A percentile compares a stretch with the other conserved stretches of the same genome.
Conservation (phyloP, 257 asterid genomes). For the Perilla frutescens region DNA sequence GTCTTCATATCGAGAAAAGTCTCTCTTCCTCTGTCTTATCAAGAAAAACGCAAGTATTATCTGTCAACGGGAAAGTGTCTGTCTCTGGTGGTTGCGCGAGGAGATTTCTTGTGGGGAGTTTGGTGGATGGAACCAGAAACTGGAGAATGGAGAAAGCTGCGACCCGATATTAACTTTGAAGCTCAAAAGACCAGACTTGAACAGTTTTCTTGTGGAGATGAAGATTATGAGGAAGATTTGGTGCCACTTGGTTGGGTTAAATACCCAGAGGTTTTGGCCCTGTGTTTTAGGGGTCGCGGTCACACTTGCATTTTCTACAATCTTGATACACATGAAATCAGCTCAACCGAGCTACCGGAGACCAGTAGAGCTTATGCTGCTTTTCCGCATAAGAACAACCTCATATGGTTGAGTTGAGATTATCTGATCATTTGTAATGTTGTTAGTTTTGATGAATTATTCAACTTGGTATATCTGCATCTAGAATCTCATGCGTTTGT, state of each 20-base stretch:
- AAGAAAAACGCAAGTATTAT: too few relatives aligned
- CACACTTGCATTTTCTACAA: background rate
- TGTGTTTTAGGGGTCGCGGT: too few relatives aligned
- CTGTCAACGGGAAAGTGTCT: background rate
- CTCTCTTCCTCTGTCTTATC: too few relatives aligned
- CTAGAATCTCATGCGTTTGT: too few relatives aligned
- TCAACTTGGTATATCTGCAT: too few relatives aligned
- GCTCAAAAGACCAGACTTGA: background rate
- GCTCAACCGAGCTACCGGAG: too few relatives aligned
- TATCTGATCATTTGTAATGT: background rate
- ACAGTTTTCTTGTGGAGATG: background rate
- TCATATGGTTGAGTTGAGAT: background rate
- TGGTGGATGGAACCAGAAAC: background rate
- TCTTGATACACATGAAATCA: background rate
- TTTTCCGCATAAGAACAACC: background rate
- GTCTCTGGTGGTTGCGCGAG: background rate
- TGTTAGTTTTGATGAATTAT: too few relatives aligned
- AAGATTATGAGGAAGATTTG: background rate
- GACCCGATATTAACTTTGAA: background rate
- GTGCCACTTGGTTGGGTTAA: constrained; percentile 7
- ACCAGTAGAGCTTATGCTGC: too few relatives aligned
- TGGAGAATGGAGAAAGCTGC: background rate
- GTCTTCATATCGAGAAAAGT: background rate
- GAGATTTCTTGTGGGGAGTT: background rate
- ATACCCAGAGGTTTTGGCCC: background rate